Evolutionary conservation across 1,284 basidiomycete species (phyloP).

Genomic region (Cryptococcus maquisensis): DNA sequence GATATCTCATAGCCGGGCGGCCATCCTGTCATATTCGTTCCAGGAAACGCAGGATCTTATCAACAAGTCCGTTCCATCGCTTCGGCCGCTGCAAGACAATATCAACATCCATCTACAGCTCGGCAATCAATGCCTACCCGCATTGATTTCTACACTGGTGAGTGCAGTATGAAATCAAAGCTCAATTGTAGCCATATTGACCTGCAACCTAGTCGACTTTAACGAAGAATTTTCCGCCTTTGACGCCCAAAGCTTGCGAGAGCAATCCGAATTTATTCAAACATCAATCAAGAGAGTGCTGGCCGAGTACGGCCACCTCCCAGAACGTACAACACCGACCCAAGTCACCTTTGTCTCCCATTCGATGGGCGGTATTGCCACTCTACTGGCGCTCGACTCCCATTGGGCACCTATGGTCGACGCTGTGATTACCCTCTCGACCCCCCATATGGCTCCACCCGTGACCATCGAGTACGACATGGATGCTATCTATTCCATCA

Average conservation of each 20-base stretch:
- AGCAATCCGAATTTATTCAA: slow-evolving; percentile 74
- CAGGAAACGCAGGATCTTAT: slow-evolving; percentile 94
- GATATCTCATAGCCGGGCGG: slow-evolving; percentile 53
- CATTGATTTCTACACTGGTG: slow-evolving; percentile 79
- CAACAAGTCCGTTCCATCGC: slow-evolving; percentile 93
- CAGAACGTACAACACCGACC: slow-evolving; percentile 36
- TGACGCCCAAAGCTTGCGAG: slow-evolving; percentile 79
- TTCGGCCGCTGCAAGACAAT: slow-evolving; percentile 79
- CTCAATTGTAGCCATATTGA: not conserved
- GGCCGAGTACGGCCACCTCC: slow-evolving; percentile 58
- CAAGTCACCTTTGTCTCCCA: slow-evolving; percentile 78
- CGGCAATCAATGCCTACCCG: slow-evolving; percentile 30
- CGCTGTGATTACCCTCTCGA: slow-evolving; percentile 87
- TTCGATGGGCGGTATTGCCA: slow-evolving; percentile 98
- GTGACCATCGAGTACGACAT: slow-evolving; percentile 72
- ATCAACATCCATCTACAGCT: slow-evolving; percentile 54
- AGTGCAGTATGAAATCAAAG: slow-evolving; percentile 20
- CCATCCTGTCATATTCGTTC: slow-evolving; percentile 86
- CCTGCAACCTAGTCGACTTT: slow-evolving; percentile 67
- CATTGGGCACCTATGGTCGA: slow-evolving; percentile 54
- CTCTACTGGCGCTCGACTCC: slow-evolving; percentile 56
- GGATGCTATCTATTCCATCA: slow-evolving; percentile 62
- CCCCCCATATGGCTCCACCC: slow-evolving; percentile 84
- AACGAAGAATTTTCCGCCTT: slow-evolving; percentile 97
- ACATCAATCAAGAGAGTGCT: slow-evolving; percentile 73